phyloP scores from a whole-genome alignment of 305 asterid genomes.

The Fraxinus ornus region DNA sequence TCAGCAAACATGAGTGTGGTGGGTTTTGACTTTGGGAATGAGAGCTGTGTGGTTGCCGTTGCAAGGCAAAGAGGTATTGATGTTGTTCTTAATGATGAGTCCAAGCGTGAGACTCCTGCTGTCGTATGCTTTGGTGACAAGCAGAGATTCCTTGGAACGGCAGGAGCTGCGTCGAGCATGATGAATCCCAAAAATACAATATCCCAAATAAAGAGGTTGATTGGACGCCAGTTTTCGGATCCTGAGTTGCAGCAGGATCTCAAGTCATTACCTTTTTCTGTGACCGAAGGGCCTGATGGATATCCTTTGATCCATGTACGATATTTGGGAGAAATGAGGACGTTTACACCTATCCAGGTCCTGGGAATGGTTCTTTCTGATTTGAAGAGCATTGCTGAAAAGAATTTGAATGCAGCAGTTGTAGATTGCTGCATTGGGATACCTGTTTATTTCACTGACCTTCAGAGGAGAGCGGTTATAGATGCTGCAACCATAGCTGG shows the following conservation, averaged over 20 bases:
- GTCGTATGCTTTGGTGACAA: conserved; percentile 85
- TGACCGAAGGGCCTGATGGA: conserved; percentile 90
- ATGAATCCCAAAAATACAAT: conserved; percentile 94
- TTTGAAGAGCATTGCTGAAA: conserved; percentile 79
- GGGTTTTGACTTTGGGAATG: conserved; percentile 90
- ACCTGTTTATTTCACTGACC: conserved; percentile 83
- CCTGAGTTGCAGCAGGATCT: conserved; percentile 82
- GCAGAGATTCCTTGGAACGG: conserved; percentile 91
- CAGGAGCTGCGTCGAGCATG: conserved; percentile 95
- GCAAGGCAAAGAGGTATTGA: conserved; percentile 95
- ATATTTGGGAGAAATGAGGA: conserved; percentile 77
- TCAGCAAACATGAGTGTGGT: conserved; percentile 81
- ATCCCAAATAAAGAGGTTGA: conserved; percentile 76
- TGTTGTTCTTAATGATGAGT: conserved; percentile 89
- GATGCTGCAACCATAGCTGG: conserved; percentile 97
- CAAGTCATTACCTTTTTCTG: conserved; percentile 62
- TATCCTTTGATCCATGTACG: conserved; percentile 71
- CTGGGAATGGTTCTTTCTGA: conserved; percentile 83
- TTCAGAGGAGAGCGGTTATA: conserved; percentile 86
- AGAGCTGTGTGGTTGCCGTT: conserved; percentile 84
- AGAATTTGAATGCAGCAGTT: conserved; percentile 76
- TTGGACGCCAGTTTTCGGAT: conserved; percentile 79
- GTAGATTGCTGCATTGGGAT: conserved; percentile 94
- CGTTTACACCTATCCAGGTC: conserved; percentile 83
- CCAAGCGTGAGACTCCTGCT: conserved; percentile 92